Evolutionary conservation across 108 stramenopile species (phyloP).

Genomic region (Cylindrotheca fusiformis): DNA sequence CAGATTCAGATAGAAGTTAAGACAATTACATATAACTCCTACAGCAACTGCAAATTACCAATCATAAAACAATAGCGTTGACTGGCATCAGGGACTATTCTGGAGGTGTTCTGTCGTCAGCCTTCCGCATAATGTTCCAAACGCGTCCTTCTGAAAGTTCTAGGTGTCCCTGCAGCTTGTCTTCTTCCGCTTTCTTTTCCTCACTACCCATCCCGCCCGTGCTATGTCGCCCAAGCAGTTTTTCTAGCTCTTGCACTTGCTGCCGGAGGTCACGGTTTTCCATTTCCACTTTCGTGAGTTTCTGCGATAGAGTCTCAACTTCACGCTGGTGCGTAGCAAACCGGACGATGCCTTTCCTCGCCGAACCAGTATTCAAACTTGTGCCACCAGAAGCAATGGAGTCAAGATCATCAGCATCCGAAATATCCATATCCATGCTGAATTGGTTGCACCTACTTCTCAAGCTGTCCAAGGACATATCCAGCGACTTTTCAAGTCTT

Average conservation of each 20-base stretch:
- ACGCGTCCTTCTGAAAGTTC: not conserved
- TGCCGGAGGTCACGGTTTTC: conserved; percentile 19
- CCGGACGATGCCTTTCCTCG: conserved; percentile 15
- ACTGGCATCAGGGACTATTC: too few relatives aligned
- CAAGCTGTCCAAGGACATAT: conserved; percentile 63
- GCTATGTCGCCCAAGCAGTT: not conserved
- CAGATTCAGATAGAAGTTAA: too few relatives aligned
- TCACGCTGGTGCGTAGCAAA: conserved; percentile 15
- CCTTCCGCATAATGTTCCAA: not conserved
- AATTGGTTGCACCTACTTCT: conserved; percentile 50
- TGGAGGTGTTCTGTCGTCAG: too few relatives aligned
- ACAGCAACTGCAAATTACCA: too few relatives aligned
- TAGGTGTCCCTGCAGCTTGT: not conserved
- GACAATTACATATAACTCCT: too few relatives aligned
- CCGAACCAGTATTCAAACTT: not conserved
- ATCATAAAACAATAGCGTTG: too few relatives aligned
- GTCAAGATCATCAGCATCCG: conserved; percentile 56
- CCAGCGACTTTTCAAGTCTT: conserved; percentile 68
- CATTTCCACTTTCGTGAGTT: conserved; percentile 10
- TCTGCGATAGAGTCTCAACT: conserved; percentile 14
- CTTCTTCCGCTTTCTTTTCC: conserved; percentile 19
- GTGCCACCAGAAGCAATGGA: conserved; percentile 47
- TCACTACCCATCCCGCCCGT: not conserved
- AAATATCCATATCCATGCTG: conserved; percentile 27
- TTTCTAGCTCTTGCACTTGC: conserved; percentile 13